Evolutionary conservation across 306 rosid species (phyloP).

Genomic region (Alnus rubra): DNA sequence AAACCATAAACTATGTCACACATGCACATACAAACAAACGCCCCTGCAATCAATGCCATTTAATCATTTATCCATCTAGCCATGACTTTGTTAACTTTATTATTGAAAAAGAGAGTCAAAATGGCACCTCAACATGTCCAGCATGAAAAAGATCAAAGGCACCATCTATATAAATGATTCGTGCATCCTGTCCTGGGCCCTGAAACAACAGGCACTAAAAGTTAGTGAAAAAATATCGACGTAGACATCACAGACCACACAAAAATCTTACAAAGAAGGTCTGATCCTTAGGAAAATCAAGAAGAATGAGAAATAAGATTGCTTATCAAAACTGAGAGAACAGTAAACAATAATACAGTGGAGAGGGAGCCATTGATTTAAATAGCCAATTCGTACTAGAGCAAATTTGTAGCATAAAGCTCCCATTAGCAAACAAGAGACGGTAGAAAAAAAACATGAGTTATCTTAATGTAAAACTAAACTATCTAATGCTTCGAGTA

Average conservation of each 20-base stretch:
- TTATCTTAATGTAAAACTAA: not conserved
- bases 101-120: not conserved
- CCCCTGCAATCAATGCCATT: not conserved
- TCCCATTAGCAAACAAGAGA: not conserved
- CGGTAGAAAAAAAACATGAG: not conserved
- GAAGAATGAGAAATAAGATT: not conserved
- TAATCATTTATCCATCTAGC: not conserved
- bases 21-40: not conserved
- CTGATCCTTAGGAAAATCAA: not conserved
- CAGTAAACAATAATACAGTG: not conserved
- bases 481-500: not conserved
- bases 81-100: not conserved
- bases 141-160: slow-evolving; percentile 70
- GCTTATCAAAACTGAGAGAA: not conserved
- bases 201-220: slow-evolving; percentile 26
- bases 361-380: not conserved
- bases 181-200: slow-evolving; percentile 60
- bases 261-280: not conserved
- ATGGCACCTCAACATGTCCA: slow-evolving; percentile 61
- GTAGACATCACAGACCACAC: not conserved
- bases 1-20: not conserved
- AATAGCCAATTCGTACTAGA: not conserved
- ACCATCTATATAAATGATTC: slow-evolving; percentile 58
- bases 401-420: not conserved
- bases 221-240: not conserved